Percentiles rank a stretch among this genome's conserved stretches.
Conservation (phyloP, 441 rosid species). For the Adansonia madagascariensis region DNA sequence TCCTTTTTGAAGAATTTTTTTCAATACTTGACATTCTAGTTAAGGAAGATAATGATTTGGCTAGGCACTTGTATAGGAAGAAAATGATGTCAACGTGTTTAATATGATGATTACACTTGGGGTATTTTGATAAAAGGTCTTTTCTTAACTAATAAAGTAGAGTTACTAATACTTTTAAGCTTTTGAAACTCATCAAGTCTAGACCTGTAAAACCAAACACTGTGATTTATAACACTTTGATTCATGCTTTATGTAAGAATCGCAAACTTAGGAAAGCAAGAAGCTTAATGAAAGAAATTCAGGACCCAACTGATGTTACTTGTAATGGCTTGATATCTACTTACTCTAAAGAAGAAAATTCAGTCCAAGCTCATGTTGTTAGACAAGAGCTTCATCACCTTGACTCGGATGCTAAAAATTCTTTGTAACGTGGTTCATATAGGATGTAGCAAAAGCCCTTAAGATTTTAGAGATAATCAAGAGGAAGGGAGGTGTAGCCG, state of each 20-base stretch:
- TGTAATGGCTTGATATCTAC: slow-evolving; percentile 75
- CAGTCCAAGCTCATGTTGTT: slow-evolving; percentile 70
- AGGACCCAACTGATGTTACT: slow-evolving; percentile 68
- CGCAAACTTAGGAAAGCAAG: slow-evolving; percentile 82
- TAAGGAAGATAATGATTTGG: slow-evolving; percentile 80
- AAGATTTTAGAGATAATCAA: slow-evolving; percentile 67
- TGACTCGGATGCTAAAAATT: slow-evolving; percentile 65
- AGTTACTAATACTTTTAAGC: slow-evolving; percentile 76
- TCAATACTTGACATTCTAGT: slow-evolving; percentile 76
- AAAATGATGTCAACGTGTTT: slow-evolving; percentile 69
- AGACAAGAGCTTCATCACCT: slow-evolving; percentile 70
- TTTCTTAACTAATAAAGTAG: slow-evolving; percentile 67
- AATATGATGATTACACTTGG: slow-evolving; percentile 77
- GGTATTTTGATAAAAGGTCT: slow-evolving; percentile 89
- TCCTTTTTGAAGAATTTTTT: slow-evolving; percentile 60
- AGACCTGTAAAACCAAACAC: slow-evolving; percentile 52
- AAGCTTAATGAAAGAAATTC: slow-evolving; percentile 73
- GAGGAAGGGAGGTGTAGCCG: slow-evolving; percentile 60
- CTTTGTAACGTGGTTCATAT: slow-evolving; percentile 57
- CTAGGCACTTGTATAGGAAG: slow-evolving; percentile 67
- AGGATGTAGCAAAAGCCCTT: slow-evolving; percentile 57
- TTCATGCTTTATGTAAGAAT: slow-evolving; percentile 68
- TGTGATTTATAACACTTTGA: slow-evolving; percentile 69
- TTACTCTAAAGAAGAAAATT: slow-evolving; percentile 63
- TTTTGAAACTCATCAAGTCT: slow-evolving; percentile 68